Base-by-base conservation (phyloP, 768 basidiomycete species). In the Suillus lakei region DNA sequence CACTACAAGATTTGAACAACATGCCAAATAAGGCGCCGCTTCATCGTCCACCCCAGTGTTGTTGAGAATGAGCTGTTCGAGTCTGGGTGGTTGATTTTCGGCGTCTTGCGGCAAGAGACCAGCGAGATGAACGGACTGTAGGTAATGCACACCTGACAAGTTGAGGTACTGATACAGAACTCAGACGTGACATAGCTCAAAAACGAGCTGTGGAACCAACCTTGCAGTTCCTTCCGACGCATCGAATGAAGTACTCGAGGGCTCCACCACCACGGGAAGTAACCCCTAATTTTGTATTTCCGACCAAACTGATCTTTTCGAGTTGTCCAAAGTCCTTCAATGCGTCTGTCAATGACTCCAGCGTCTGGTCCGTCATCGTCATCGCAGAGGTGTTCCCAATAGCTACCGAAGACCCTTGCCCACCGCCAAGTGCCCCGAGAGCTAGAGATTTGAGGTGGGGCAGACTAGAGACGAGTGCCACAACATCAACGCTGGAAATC, bases 41-140 rank as follows among this genome's bases (percentile, higher is more conserved):
- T 80, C 79, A 63, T 91, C 90, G 59, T 87, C 88, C 21, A 92
- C 80, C 2, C 81, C 76, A 0, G 90, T 91, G 66, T 87, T 85
- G 70, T 86, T 89, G 41, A 92, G 75, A 16, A 80, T 76, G 6
- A 92, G 80, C 4, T 77, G 79, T 62, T 84, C 79, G 8, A 91
- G 71, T 15, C 70, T 74, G 2, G 87, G 78, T 6, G 77, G 69
- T 8, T 18, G 53, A 28, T 71, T 64, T 15, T 66, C 28, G 38
- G 28, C 50, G 3, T 64, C 56, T 30, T 69, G 66, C 1, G 69
- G 68, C n/a, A 84, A 60, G 10, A 92, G 75, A 2, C 85, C 85
- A 15, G 74, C 79, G 12, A 91, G 75, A 70, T 88, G 83, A 5
- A 69, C 71, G 1, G 89, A 88, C 34, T 78, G 81, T 36, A 92